Evolutionary conservation across 2,329 filamentous ascomycete species (phyloP).

Genomic region (Sordariomycetes sp.): DNA sequence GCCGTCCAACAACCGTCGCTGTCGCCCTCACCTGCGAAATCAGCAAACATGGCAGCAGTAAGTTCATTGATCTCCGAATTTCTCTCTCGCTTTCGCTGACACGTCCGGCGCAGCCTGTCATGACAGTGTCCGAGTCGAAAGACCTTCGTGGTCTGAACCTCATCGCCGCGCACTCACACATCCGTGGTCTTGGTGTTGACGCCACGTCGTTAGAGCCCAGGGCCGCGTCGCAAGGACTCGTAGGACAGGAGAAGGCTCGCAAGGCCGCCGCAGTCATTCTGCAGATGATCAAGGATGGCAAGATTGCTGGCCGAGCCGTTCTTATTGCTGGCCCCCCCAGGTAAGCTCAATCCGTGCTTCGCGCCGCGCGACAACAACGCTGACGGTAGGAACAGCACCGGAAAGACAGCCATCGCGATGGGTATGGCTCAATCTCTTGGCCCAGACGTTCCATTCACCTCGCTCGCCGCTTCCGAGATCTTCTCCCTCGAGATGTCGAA

Average conservation of each 20-base stretch:
- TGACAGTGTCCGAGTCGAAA: slow-evolving; percentile 88
- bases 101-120: slow-evolving; percentile 35
- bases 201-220: slow-evolving; percentile 83
- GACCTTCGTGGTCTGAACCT: slow-evolving; percentile 95
- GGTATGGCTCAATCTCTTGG: slow-evolving; percentile 96
- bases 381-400: slow-evolving; percentile 53
- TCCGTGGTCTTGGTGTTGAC: slow-evolving; percentile 91
- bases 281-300: slow-evolving; percentile 98
- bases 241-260: slow-evolving; percentile 91
- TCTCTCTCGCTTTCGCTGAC: background rate
- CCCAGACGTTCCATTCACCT: slow-evolving; percentile 90
- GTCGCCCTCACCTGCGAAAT: too few relatives aligned
- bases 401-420: slow-evolving; percentile 98
- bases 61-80: background rate
- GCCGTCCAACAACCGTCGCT: too few relatives aligned
- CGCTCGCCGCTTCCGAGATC: slow-evolving; percentile 91
- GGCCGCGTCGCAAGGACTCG: slow-evolving; percentile 77
- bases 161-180: slow-evolving; percentile 97
- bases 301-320: slow-evolving; percentile 92
- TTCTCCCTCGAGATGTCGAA: slow-evolving; percentile 99
- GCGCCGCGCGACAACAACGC: background rate
- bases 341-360: slow-evolving; percentile 24
- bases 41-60: slow-evolving; percentile 1
- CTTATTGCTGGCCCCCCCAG: slow-evolving; percentile 90
- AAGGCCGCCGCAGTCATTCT: slow-evolving; percentile 94